Percentiles rank a stretch among this genome's conserved stretches.
These are phyloP conservation scores for Helicocarpus griseus DNA, from an alignment of 2,329 filamentous ascomycete genomes.

Conservation along the genomic window DNA sequence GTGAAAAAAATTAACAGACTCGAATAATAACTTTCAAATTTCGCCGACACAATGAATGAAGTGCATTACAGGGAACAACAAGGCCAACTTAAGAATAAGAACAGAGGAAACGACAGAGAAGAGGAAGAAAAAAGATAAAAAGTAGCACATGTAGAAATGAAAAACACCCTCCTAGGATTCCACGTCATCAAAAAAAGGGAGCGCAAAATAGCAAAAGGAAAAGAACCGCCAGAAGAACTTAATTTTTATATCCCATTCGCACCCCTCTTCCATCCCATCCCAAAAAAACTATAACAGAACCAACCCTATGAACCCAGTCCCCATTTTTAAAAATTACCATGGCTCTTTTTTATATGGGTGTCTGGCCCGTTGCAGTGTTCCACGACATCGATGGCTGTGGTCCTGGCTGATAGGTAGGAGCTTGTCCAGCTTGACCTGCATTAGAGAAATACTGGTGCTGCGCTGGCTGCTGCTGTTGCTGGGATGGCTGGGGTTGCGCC, in stretches of 20 bases:
- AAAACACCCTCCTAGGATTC: too few relatives aligned
- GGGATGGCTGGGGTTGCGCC: neutral
- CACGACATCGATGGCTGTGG: neutral
- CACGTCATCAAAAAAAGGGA: too few relatives aligned
- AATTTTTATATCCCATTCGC: neutral
- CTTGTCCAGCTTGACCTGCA: neutral
- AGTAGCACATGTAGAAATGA: too few relatives aligned
- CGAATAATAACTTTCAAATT: neutral
- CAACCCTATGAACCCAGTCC: neutral
- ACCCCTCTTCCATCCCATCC: neutral
- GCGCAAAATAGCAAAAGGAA: neutral
- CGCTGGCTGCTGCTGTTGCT: neutral
- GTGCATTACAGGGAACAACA: too few relatives aligned
- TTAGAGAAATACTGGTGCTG: slow-evolving; percentile 2
- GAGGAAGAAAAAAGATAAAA: too few relatives aligned
- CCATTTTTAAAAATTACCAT: neutral
- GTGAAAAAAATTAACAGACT: too few relatives aligned
- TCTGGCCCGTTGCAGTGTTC: neutral
- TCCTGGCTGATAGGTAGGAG: neutral
- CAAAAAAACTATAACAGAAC: neutral
- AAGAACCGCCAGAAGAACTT: neutral
- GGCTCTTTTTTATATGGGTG: too few relatives aligned
- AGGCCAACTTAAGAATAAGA: too few relatives aligned
- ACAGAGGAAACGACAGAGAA: too few relatives aligned
- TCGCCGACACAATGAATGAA: too few relatives aligned